Percentiles rank a stretch among this genome's conserved stretches.
Conservation (phyloP, 2,329 filamentous ascomycete genomes). For the Pyrenophora seminiperda region DNA sequence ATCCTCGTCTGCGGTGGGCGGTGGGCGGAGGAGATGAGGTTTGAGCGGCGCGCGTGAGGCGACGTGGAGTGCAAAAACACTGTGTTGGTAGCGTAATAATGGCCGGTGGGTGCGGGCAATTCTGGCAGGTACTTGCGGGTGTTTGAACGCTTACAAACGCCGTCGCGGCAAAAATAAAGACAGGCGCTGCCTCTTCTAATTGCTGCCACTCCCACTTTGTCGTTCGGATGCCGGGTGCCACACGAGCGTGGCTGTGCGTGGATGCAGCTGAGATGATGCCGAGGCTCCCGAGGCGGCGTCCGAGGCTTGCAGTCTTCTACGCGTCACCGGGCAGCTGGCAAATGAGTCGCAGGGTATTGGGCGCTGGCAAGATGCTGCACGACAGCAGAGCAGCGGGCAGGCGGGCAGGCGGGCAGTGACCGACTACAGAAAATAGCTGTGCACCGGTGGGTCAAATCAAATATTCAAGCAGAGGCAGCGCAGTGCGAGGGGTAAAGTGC, state of each 20-base stretch:
- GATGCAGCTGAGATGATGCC: constrained; percentile 10
- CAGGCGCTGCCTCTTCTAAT: constrained; percentile 6
- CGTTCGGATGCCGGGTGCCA: constrained; percentile 7
- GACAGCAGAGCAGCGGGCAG: constrained; percentile 2
- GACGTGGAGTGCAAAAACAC: constrained; percentile 38
- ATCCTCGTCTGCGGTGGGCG: constrained; percentile 33
- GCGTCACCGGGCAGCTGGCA: too few relatives aligned
- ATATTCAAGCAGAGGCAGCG: constrained; percentile 4
- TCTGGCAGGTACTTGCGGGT: constrained; percentile 5
- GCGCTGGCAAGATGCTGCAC: constrained; percentile 1
- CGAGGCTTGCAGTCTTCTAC: too few relatives aligned
- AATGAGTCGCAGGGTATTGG: not conserved
- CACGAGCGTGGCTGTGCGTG: constrained; percentile 14
- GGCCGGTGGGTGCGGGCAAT: constrained; percentile 4
- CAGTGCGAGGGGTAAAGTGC: not conserved
- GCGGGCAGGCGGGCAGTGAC: not conserved
- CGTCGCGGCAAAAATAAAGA: not conserved
- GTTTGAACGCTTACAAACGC: constrained; percentile 19
- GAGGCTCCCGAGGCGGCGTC: too few relatives aligned
- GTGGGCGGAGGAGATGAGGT: constrained; percentile 40
- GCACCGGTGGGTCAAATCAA: constrained; percentile 2
- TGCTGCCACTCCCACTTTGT: not conserved
- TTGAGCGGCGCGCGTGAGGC: constrained; percentile 38
- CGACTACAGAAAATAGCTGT: not conserved
- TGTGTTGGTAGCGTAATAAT: constrained; percentile 22